Evolutionary conservation across 2,329 filamentous ascomycete genomes (phyloP).

Genomic region (Malbranchea zuffiana): DNA sequence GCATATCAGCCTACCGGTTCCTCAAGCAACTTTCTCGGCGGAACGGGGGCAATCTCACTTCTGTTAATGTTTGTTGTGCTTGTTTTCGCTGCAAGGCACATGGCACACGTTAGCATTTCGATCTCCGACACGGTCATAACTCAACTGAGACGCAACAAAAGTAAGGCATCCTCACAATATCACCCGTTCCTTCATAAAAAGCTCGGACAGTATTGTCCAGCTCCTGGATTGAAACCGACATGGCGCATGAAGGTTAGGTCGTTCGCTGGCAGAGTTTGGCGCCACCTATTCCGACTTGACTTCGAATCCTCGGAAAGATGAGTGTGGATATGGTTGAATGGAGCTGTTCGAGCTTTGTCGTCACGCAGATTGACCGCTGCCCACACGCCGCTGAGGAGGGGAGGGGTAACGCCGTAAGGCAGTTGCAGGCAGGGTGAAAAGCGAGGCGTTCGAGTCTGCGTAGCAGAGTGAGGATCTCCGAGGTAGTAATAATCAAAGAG

Average conservation of each 20-base stretch:
- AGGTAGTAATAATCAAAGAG: too few relatives aligned
- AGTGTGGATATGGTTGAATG: too few relatives aligned
- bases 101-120: constrained; percentile 30
- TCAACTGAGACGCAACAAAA: constrained; percentile 12
- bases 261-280: too few relatives aligned
- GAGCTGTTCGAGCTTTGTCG: too few relatives aligned
- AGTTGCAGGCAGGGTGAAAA: too few relatives aligned
- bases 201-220: constrained; percentile 91
- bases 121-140: background rate
- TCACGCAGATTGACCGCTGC: too few relatives aligned
- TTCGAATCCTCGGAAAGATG: too few relatives aligned
- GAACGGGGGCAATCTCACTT: constrained; percentile 47
- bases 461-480: too few relatives aligned
- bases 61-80: constrained; percentile 84
- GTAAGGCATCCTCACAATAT: constrained; percentile 64
- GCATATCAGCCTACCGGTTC: constrained; percentile 15
- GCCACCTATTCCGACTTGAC: too few relatives aligned
- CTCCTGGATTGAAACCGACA: constrained; percentile 73
- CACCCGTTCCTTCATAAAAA: constrained; percentile 95
- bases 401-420: too few relatives aligned
- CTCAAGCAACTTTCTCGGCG: constrained; percentile 15
- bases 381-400: too few relatives aligned
- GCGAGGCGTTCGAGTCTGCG: too few relatives aligned
- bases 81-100: constrained; percentile 67
- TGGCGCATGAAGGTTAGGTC: constrained; percentile 30